Base-by-base conservation (phyloP, 805 yeast genomes). In the Metschnikowia gelsemii region DNA sequence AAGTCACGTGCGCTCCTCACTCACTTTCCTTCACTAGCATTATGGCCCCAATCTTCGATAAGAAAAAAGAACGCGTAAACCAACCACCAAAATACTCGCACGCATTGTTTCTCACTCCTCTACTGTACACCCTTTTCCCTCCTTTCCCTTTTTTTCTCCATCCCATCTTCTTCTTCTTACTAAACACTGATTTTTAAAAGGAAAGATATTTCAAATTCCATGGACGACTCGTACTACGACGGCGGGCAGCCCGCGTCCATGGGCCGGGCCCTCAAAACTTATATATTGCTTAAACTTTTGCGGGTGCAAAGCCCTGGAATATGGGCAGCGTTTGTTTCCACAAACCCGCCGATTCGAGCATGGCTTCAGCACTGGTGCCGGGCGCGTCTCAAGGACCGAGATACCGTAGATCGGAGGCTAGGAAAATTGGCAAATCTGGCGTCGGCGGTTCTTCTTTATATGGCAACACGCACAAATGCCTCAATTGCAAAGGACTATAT, bases 401-500 rank as follows among this genome's bases (percentile, higher is more conserved):
- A 20, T 7, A 49, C 55, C 9, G 49, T 45, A 14, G 43, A 44
- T 14, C 38, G 58, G 21, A 42, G 57, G 19, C 35, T 53, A 9
- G 32, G 51, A 21, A 55, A 51, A 40, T 25, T 45, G 14, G 49
- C 69, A 27, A 65, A 65, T 49, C 24, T 54, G 11, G 34, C 52
- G n/a, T 41, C 58, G n/a, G 50, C 58, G 27, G 22, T 37, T 5
- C 37, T 66, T 21, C 45, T 65, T 17, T 64, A 57, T 34, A 25
- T 35, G 4, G 73, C 72, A 2, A 43, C 62, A 0, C 32, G 51
- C 8, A 50, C 47, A 29, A 63, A 59, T 36, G 42, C 41, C 11
- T 43, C 38, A 2, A 55, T 70, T 17, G 70, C 75, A 12, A 63
- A 63, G 46, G 75, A 69, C 50, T 70, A 68, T 46, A 43, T 61